These are phyloP conservation scores for Salvia sclarea DNA, from an alignment of 305 asterid species.

Conservation along the genomic window DNA sequence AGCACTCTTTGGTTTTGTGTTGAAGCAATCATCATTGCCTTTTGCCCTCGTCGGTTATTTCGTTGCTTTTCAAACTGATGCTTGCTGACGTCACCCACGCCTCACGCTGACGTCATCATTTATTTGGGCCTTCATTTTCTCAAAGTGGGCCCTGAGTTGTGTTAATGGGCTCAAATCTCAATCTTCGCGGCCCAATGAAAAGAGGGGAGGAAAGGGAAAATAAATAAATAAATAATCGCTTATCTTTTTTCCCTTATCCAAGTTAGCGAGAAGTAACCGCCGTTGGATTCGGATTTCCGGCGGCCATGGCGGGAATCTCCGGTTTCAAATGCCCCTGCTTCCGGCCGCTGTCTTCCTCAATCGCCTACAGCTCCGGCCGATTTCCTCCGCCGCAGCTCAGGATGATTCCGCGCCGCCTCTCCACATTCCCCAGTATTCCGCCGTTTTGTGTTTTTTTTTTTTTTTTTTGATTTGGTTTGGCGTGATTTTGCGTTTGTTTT, in stretches of 20 bases:
- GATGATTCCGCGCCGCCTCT: conserved; percentile 36
- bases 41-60: neutral
- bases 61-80: conserved; percentile 25
- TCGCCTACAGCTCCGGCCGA: conserved; percentile 35
- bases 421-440: conserved; percentile 56
- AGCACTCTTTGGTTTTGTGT: conserved; percentile 27
- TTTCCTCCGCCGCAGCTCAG: conserved; percentile 42
- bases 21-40: conserved; percentile 49
- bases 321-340: conserved; percentile 47
- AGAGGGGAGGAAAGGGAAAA: neutral
- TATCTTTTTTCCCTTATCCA: conserved; percentile 23
- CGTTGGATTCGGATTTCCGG: conserved; percentile 22
- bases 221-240: neutral
- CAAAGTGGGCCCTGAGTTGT: neutral
- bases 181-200: neutral
- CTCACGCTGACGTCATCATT: conserved; percentile 16
- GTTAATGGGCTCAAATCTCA: neutral
- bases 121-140: neutral
- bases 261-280: neutral
- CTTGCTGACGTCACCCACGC: conserved; percentile 18
- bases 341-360: conserved; percentile 46
- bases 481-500: neutral
- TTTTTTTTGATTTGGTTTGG: neutral
- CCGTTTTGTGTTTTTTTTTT: too few species aligned
- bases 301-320: conserved; percentile 65